Evolutionary conservation across 257 asterid species (phyloP), one percentile per base, ranked within the genome.

Genomic region (Nicotiana sylvestris): DNA sequence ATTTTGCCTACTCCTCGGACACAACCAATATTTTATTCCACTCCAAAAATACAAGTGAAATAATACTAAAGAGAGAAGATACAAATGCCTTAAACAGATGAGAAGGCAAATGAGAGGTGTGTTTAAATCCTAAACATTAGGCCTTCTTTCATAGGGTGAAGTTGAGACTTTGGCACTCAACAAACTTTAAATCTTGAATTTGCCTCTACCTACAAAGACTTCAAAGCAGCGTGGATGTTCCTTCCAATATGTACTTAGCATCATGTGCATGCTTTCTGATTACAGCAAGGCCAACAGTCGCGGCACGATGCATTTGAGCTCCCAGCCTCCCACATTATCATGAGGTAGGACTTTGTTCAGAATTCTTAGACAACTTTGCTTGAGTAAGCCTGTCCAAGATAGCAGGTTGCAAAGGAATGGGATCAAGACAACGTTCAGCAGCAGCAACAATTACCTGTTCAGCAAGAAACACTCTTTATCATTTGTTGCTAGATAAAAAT

Each of bases 341-440:
- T 74, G 39, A 74, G 13, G 62, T 27, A 74, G 62, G 29, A 60
- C 27, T 27, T 62, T 49, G 87, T 29, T 92, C 92, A 0, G 85
- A 87, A 21, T 85, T 76, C 90, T 94, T 94, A 25, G 93, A 90
- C 86, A 93, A 86, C 87, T 96, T 94, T 5, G 97, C 92, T 76
- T 93, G 97, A 85, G 93, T 93, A 57, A 96, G 94, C 85, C 89
- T 93, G 88, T 96, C 98, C 89, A 96, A 84, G 81, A 96, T 92
- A 5, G 98, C 91, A 62, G 90, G 90, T 86, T 96, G 97, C 78
- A 94, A 80, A 18, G 97, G 92, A 83, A 87, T 85, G 43, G 94
- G 90, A 90, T 96, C 98, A 3, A 93, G 97, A 83, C 97, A 94
- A 56, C 98, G 97, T 85, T 96, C 98, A 9, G 99, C 95, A 57